Evolutionary conservation across 176 grass and related monocot species (phyloP).

Genomic region (Musa beccarii): DNA sequence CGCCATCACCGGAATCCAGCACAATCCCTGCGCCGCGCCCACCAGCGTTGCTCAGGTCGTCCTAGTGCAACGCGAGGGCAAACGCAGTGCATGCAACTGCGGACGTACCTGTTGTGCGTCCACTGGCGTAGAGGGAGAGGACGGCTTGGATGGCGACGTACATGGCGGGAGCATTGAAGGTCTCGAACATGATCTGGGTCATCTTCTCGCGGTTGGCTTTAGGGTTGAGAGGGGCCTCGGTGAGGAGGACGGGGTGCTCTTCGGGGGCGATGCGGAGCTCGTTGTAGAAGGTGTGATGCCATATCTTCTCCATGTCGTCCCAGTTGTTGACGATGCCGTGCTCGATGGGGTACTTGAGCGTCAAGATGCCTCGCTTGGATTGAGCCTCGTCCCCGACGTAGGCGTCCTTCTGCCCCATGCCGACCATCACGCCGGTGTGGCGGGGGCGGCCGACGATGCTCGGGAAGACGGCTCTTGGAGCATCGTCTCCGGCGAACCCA

Average conservation of each 20-base stretch:
- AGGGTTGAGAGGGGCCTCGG: conserved; percentile 67
- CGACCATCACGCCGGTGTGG: conserved; percentile 68
- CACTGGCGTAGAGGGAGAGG: conserved; percentile 66
- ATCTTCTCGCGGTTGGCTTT: conserved; percentile 75
- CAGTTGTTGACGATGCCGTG: conserved; percentile 73
- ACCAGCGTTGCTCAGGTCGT: conserved; percentile 22
- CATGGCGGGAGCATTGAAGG: conserved; percentile 68
- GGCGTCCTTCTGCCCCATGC: conserved; percentile 76
- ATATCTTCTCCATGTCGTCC: conserved; percentile 86
- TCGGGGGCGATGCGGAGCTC: conserved; percentile 66
- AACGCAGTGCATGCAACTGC: neutral
- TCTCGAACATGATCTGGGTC: conserved; percentile 84
- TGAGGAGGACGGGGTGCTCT: conserved; percentile 63
- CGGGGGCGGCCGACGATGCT: conserved; percentile 52
- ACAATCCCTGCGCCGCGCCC: conserved; percentile 73
- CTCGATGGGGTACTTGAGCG: conserved; percentile 72
- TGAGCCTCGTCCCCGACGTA: conserved; percentile 67
- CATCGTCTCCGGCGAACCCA: conserved; percentile 61
- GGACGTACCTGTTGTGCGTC: conserved; percentile 51
- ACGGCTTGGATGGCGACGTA: conserved; percentile 79
- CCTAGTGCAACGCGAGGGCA: conserved; percentile 17
- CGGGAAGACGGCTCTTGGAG: conserved; percentile 63
- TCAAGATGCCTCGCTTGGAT: conserved; percentile 67
- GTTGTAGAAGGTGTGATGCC: conserved; percentile 82
- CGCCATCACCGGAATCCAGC: conserved; percentile 86